phyloP scores from a whole-genome alignment of 1,284 basidiomycete genomes.

The Phylloboletellus chloephorus region DNA sequence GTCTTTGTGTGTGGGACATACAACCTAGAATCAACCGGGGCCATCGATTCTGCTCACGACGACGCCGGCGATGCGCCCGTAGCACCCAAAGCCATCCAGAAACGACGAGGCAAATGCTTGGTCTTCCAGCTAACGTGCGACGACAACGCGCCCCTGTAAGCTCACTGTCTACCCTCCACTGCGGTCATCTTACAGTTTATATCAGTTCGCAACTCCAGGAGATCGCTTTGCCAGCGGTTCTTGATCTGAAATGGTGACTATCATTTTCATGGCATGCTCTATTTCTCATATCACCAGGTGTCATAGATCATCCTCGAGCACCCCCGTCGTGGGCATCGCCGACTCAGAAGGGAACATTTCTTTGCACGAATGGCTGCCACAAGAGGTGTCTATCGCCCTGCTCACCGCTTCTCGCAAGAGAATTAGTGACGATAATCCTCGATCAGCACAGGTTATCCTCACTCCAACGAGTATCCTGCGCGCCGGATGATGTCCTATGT shows the following conservation, averaged over 20 bases:
- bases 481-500: conserved; percentile 59
- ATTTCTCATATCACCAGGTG: conserved; percentile 43
- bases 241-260: conserved; percentile 93
- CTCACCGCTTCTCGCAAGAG: background rate
- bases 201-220: conserved; percentile 61
- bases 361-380: conserved; percentile 49
- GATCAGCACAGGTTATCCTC: conserved; percentile 42
- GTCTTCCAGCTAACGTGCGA: conserved; percentile 45
- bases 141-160: conserved; percentile 12
- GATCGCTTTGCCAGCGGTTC: conserved; percentile 73
- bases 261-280: background rate
- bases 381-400: conserved; percentile 39
- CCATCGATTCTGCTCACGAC: background rate
- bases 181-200: conserved; percentile 7
- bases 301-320: conserved; percentile 39
- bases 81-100: conserved; percentile 28
- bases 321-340: conserved; percentile 62
- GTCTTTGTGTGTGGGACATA: conserved; percentile 90
- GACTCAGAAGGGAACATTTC: conserved; percentile 79
- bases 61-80: background rate
- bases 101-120: conserved; percentile 62
- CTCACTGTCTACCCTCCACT: background rate
- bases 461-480: conserved; percentile 51
- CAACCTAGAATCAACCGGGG: conserved; percentile 44
- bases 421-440: conserved; percentile 3